A percentile compares a stretch with the other conserved stretches of the same genome.
phyloP scores from a whole-genome alignment of 352 stramenopile species.

The Globisporangium cederbergense region DNA sequence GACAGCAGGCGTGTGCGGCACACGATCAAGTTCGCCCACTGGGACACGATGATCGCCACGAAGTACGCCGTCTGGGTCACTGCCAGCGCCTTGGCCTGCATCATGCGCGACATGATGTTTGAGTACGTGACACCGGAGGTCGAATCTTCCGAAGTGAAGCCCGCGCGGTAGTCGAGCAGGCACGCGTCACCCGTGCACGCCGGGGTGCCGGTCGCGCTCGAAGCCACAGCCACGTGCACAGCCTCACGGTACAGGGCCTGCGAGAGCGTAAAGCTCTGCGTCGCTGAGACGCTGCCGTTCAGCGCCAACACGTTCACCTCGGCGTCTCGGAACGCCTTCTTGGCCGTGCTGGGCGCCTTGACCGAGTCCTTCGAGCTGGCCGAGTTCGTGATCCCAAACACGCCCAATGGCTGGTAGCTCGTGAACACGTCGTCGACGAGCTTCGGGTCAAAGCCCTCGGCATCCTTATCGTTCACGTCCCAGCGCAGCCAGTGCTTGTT shows the following conservation, averaged over 20 bases:
- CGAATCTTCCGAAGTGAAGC: conserved; percentile 23
- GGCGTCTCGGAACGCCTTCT: conserved; percentile 22
- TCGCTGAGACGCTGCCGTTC: conserved; percentile 22
- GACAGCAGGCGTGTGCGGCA: conserved; percentile 87
- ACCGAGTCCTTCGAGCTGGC: conserved; percentile 22
- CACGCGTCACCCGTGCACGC: conserved; percentile 35
- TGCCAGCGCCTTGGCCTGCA: conserved; percentile 62
- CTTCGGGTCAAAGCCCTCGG: conserved; percentile 35
- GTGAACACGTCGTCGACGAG: conserved; percentile 39
- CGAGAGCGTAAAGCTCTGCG: conserved; percentile 23
- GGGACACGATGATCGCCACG: conserved; percentile 70
- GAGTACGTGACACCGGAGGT: conserved; percentile 2
- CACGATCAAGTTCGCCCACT: conserved; percentile 84
- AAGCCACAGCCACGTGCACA: conserved; percentile 13
- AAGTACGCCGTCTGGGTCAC: conserved; percentile 84
- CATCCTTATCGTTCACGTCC: conserved; percentile 40
- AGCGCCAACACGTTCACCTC: conserved; percentile 15
- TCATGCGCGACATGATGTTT: conserved; percentile 82
- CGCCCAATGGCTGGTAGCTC: conserved; percentile 50
- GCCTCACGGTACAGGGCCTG: conserved; percentile 19
- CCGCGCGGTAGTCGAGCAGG: conserved; percentile 36
- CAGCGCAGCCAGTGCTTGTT: conserved; percentile 58
- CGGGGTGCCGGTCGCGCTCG: conserved; percentile 15
- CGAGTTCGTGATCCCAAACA: conserved; percentile 36
- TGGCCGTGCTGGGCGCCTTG: conserved; percentile 19